Evolutionary conservation across 2,329 filamentous ascomycete genomes (phyloP).

Genomic region (Botrytis byssoidea): DNA sequence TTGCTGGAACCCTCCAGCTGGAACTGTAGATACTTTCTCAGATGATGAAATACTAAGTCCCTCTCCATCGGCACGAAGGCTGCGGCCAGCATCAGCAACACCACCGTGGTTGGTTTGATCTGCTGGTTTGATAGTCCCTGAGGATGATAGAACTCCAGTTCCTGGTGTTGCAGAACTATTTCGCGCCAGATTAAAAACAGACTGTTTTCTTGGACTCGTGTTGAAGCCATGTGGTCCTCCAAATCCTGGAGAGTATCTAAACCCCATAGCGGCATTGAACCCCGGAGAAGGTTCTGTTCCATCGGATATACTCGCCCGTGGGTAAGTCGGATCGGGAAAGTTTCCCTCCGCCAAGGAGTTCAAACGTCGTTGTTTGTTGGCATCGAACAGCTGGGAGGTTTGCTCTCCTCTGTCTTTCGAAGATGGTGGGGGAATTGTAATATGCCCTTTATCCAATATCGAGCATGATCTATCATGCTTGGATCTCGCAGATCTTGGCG

Average conservation of each 20-base stretch:
- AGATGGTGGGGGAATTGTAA: slow-evolving; percentile 8
- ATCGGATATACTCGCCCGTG: slow-evolving; percentile 11
- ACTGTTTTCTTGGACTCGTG: not conserved
- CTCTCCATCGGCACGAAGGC: not conserved
- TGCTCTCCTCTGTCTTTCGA: slow-evolving; percentile 14
- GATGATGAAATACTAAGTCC: not conserved
- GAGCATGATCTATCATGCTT: slow-evolving; percentile 1
- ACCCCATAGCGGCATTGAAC: slow-evolving; percentile 15
- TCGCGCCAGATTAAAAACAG: not conserved
- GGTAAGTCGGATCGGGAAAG: slow-evolving; percentile 19
- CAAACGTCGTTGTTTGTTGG: slow-evolving; percentile 8
- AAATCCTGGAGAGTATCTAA: slow-evolving; percentile 18
- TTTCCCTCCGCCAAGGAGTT: not conserved
- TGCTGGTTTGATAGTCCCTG: not conserved
- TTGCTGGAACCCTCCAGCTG: not conserved
- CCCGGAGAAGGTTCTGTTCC: not conserved
- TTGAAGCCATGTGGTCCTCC: slow-evolving; percentile 14
- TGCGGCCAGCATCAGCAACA: not conserved
- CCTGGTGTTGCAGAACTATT: not conserved
- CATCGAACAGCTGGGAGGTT: slow-evolving; percentile 8
- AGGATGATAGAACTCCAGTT: not conserved
- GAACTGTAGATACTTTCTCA: not conserved
- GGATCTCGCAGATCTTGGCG: not conserved
- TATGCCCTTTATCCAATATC: not conserved
- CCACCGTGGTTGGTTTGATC: not conserved